Evolutionary conservation across 371 early-diverging fungal species (phyloP).

Genomic region (Phascolomyces articulosus): DNA sequence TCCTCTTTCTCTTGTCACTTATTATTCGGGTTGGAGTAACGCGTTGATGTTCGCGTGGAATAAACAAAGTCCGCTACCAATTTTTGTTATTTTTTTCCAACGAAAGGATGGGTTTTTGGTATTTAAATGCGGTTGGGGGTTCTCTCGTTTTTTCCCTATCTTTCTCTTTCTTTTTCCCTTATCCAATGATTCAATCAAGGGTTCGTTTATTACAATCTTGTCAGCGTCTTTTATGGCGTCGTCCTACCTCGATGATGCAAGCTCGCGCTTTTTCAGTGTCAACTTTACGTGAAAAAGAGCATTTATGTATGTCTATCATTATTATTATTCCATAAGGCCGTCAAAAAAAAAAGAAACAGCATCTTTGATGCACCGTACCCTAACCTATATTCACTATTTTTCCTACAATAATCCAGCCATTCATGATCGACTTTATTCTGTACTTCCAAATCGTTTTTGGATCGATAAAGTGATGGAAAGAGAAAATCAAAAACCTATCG

Average conservation of each 20-base stretch:
- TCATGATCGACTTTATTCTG: conserved; percentile 30
- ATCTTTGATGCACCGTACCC: too few species aligned
- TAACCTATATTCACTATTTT: too few species aligned
- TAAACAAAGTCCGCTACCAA: background rate
- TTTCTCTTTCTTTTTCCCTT: background rate
- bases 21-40: too few species aligned
- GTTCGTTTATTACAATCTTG: background rate
- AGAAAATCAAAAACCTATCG: conserved; percentile 26
- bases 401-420: too few species aligned
- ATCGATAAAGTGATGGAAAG: conserved; percentile 42
- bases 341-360: too few species aligned
- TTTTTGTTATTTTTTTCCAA: too few species aligned
- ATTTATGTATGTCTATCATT: background rate
- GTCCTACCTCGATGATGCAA: conserved; percentile 1
- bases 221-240: background rate
- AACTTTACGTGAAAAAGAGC: background rate
- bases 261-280: background rate
- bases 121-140: background rate
- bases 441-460: conserved; percentile 47
- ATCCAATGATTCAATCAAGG: background rate
- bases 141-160: background rate
- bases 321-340: too few species aligned
- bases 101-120: too few species aligned
- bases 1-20: too few species aligned
- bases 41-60: too few species aligned